Base-by-base conservation (phyloP, 2,329 filamentous ascomycete genomes). In the Trichoderma koningii region DNA sequence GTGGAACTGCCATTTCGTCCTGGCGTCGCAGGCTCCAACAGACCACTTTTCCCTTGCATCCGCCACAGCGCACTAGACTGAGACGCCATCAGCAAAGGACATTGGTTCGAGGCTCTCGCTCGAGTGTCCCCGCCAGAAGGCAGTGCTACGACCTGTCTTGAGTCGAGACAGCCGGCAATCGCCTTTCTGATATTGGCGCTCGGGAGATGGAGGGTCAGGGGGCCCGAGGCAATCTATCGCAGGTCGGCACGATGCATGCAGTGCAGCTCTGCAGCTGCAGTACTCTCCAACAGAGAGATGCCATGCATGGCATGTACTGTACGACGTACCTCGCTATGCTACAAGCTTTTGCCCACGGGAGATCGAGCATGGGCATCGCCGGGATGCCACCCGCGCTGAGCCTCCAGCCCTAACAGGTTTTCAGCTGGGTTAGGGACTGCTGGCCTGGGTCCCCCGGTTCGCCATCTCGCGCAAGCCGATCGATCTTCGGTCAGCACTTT, bases 341-440 rank as follows among this genome's bases (percentile, higher is more conserved):
- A 12, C 34, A 9, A n/a, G 26, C 55, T 50, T 50, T 23, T 41
- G 45, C 42, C 26, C 42, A 19, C 45, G 56, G 56, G 56, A 60
- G 56, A 51, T 60, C 56, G 47, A 50, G 45, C 23, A 42, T 28
- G 56, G 34, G 30, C 41, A 3, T 51, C 12, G 34, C 23, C n/a
- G 4, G 6, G 30, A 50, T 41, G 21, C 10, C 10, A 28, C 21
- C 34, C 15, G 23, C 28, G 53, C 41, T 38, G 53, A 45, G 6
- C 38, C 15, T 42, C 53, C 23, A 56, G 53, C 38, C 53, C 53
- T 56, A 45, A 56, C 47, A 51, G 14, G 34, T 28, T 42, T 30
- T 42, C 56, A 51, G 45, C 56, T 42, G 45, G 17, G 10, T 5
- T n/a, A 15, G 28, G 28, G 17, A 21, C 34, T 34, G 42, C 6